Conservation (phyloP, 495 filamentous ascomycete genomes). For the Xylaria venustula region DNA sequence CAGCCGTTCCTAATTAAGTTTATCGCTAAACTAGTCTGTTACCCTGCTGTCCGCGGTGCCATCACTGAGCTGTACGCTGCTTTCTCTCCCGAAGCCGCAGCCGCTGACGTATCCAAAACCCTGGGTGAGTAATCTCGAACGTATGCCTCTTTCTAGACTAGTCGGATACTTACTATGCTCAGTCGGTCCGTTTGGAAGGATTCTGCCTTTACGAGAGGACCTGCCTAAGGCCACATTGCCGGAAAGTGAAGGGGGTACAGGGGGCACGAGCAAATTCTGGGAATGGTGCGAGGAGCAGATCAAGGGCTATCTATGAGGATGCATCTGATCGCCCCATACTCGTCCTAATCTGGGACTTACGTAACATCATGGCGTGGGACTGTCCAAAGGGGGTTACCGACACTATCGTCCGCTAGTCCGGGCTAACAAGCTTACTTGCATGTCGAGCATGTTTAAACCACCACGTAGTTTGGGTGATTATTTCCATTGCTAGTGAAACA, state of each 20-base stretch:
- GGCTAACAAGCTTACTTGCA: too few relatives aligned
- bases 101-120: constrained; percentile 15
- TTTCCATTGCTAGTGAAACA: too few relatives aligned
- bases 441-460: too few relatives aligned
- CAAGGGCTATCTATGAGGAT: constrained; percentile 15
- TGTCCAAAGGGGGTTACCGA: too few relatives aligned
- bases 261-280: constrained; percentile 27
- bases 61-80: constrained; percentile 42
- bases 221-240: constrained; percentile 36
- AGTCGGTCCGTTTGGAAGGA: constrained; percentile 39
- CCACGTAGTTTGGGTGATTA: too few relatives aligned
- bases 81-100: constrained; percentile 35
- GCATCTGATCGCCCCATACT: background rate
- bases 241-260: constrained; percentile 21
- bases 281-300: constrained; percentile 34
- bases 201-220: constrained; percentile 16
- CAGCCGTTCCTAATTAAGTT: background rate
- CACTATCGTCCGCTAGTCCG: too few relatives aligned
- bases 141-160: background rate
- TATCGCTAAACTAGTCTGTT: background rate
- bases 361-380: too few relatives aligned
- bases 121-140: background rate
- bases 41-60: constrained; percentile 31
- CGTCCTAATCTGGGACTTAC: too few relatives aligned
- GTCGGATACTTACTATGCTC: constrained; percentile 13